Base-by-base conservation (phyloP, 768 basidiomycete species). In the Tulasnella sp. region DNA sequence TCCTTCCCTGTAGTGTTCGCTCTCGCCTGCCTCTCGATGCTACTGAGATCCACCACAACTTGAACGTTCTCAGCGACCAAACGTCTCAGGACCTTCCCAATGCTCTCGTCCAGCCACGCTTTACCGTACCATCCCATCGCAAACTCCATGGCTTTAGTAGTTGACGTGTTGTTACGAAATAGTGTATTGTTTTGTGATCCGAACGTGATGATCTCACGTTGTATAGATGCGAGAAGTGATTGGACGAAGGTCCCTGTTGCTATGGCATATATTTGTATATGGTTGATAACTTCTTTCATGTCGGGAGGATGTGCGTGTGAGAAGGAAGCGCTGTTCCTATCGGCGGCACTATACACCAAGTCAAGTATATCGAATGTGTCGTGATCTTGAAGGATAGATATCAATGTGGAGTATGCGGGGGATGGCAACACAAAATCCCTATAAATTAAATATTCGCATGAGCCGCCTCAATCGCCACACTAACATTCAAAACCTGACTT, bases 51-150 rank as follows among this genome's bases (percentile, higher is more conserved):
- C 56, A 94, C 85, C 21, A 80, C 76, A 62, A 91, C 75, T 13
- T 23, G 29, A 9, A 52, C 51, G 67, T 83, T 83, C 64, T 90
- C 88, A 15, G 76, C 70, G 68, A 81, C 86, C 51, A 94, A 73
- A 42, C 78, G 77, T 51, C 86, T 82, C 47, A 95, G 77, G 44
- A 81, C 76, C 26, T 71, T 69, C 4, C 89, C 90, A 43, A 95
- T 78, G 66, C 86, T 88, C 11, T 82, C 80, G 67, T 91, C 88
- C 21, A 95, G 76, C 67, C 90, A 92, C 0, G 75, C 74, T 66
- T 76, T 81, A n/a, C 89, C 89, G 66, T 90, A 86, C 74, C 81
- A 82, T n/a, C 76, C 75, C 81, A 94, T 88, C 65, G 82, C 83
- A 4, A 82, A 72, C 66, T 92, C 89, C 73, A 91, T 80, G 26